Evolutionary conservation across 371 early-diverging fungal genomes (phyloP), one percentile per base, ranked within the genome.

Genomic region (Syncephalis plumigaleata): DNA sequence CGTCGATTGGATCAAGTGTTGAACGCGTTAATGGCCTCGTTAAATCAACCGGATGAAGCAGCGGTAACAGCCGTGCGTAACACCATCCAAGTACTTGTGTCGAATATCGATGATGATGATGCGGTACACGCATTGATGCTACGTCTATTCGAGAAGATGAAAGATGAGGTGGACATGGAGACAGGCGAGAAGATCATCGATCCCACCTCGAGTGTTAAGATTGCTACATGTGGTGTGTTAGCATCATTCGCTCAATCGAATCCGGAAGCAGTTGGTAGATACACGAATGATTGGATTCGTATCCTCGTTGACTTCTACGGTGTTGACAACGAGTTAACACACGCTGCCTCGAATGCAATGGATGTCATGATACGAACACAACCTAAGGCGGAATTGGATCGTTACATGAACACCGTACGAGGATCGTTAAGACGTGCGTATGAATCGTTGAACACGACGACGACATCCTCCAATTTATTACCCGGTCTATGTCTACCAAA

Each of bases 401-500:
- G 71, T 24, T 71, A 80, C 48, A 91, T 92, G 1, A 58, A 56
- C 1, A 79, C 84, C 11, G 63, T 81, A 3, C 67, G 84, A 31
- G 70, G 76, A 7, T 75, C 87, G 2, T 63, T 95, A n/a, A 64
- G 61, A 38, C 61, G 57, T 31, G 64, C 69, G 20, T 66, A 68
- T 52, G 42, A 50, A 23, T 24, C 22, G 3, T 48, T 58, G 2
- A 67, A 68, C 43, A 64, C 77, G 25, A 73, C 71, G 22, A 65
- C 71, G n/a, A 71, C 72, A 38, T 31, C 31, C 4, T 31, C 31
- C 11, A 31, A 4, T 11, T 11, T 31, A 7, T 60, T 94, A 45
- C 79, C 80, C 36, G 96, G 91, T 7, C 91, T 94, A 67, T 75
- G 79, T 47, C 57, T 90, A 57, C 86, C 96, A 51, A 92, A 91